phyloP scores from a whole-genome alignment of 1,284 basidiomycete species.

The Schizopora paradoxa region DNA sequence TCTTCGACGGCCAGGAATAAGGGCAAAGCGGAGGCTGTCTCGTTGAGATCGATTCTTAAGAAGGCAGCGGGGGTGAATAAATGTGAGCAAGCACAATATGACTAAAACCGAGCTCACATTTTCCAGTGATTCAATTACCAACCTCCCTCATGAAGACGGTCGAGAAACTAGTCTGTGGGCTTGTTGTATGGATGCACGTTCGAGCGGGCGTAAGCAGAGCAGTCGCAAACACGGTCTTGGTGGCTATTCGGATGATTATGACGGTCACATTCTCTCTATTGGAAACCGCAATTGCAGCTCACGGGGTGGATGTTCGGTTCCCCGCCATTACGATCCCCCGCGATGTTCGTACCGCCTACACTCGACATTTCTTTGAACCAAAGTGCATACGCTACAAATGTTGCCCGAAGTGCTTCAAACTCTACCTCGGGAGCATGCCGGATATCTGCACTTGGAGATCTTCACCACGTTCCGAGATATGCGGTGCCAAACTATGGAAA shows the following conservation, averaged over 20 bases:
- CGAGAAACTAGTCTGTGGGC: no score
- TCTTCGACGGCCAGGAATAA: no score
- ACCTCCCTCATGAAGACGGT: no score
- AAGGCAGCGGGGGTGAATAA: no score
- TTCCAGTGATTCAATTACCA: no score
- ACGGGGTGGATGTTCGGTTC: neutral
- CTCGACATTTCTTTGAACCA: slow-evolving; percentile 22
- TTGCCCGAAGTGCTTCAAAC: slow-evolving; percentile 27
- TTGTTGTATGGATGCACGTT: no score
- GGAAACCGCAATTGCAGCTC: neutral
- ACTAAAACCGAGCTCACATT: no score
- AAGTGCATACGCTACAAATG: slow-evolving; percentile 21
- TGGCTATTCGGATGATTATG: neutral
- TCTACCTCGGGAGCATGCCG: slow-evolving; percentile 15
- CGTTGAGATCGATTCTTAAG: no score
- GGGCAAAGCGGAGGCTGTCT: no score
- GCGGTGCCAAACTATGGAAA: slow-evolving; percentile 18
- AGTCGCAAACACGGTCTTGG: neutral
- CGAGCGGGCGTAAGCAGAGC: neutral
- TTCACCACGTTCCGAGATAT: slow-evolving; percentile 3
- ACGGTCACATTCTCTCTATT: neutral
- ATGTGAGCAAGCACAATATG: no score
- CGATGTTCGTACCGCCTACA: slow-evolving; percentile 20
- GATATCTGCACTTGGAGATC: slow-evolving; percentile 3
- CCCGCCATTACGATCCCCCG: neutral